Conservation (phyloP, 2,329 filamentous ascomycete genomes). For the Aureobasidium pullulans region DNA sequence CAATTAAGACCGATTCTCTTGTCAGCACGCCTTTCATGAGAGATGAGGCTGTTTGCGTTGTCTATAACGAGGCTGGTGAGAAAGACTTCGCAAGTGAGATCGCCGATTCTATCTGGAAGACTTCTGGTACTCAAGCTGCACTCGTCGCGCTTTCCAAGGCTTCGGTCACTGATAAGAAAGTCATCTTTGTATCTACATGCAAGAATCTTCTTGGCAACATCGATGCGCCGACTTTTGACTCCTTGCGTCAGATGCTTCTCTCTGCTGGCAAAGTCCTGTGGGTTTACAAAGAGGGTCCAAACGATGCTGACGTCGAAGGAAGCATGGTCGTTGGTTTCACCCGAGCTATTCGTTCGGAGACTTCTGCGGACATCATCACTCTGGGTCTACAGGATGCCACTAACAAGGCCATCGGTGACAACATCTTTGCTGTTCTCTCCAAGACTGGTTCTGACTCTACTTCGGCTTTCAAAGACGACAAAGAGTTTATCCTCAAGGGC, state of each 20-base stretch:
- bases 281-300: not conserved
- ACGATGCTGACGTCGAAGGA: not conserved
- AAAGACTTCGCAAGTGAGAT: not conserved
- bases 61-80: not conserved
- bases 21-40: slow-evolving; percentile 1
- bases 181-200: not conserved
- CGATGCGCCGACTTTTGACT: not conserved
- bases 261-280: not conserved
- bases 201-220: not conserved
- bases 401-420: not conserved
- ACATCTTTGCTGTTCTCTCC: not conserved
- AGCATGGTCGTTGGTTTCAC: slow-evolving; percentile 2
- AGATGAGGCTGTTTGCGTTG: not conserved
- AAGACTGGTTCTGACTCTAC: not conserved
- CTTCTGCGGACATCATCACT: slow-evolving; percentile 3
- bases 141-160: not conserved
- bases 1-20: not conserved
- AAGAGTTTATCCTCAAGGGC: not conserved
- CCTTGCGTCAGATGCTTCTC: not conserved
- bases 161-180: not conserved
- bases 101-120: not conserved
- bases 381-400: not conserved
- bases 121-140: not conserved
- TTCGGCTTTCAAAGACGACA: not conserved
- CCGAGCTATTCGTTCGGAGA: not conserved